Evolutionary conservation across 371 early-diverging fungal species (phyloP), one percentile per base, ranked within the genome.

Genomic region (Batrachochytrium dendrobatidis): DNA sequence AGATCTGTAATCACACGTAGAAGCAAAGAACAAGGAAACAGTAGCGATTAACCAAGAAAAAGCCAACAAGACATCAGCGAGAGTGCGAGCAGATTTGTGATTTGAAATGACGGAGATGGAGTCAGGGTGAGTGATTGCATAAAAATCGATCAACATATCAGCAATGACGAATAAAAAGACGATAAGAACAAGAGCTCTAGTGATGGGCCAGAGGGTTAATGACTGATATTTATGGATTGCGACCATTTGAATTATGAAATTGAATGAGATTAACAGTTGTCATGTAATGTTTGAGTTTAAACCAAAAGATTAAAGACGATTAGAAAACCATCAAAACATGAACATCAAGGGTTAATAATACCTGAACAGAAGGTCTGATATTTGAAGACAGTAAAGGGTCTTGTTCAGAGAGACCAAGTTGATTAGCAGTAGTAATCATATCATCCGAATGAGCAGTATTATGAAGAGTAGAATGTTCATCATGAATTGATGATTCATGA

Each of bases 1-100:
- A 8, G 15, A n/a, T n/a, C n/a, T n/a, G n/a, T n/a, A 25, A 29
- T 48, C 34, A n/a, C 55, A 32, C 4, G 64, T 48, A 18, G 26
- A 59, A 17, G 48, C 54, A 45, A 63, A 63, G 48, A 59, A 58
- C 18, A 53, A 30, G 49, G 59, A 7, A 31, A 60, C 32, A 17
- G 59, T 49, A 22, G 35, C 58, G 10, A 59, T 52, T 17, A 63
- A 48, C 68, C 68, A 67, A 1, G 64, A 53, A 48, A 67, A 53
- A 32, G 58, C 12, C n/a, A 22, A n/a, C 24, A 66, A n/a, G 18
- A 59, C 34, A 53, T 62, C 62, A 18, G 59, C 60, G 15, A 58
- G 33, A 25, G 55, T 53, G 34, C 57, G 62, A 24, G 67, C 63
- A 8, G 62, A 24, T 29, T 53, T 1, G 53, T 34, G 30, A 22